These are phyloP conservation scores for Lactarius sp. DNA, from an alignment of 768 basidiomycete genomes.

Conservation along the genomic window DNA sequence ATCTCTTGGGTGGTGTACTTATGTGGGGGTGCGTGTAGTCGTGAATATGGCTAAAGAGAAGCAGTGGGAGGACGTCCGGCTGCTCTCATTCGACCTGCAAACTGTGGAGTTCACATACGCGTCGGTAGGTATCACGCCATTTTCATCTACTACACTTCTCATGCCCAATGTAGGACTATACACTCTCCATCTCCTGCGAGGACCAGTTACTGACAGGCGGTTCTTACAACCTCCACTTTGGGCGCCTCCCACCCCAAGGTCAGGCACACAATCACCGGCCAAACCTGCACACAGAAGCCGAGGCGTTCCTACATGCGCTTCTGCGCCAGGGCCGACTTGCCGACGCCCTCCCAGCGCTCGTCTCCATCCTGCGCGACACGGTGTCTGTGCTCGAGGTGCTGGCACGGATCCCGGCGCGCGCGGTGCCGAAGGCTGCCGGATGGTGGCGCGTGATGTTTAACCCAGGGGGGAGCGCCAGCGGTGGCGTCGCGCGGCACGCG, in stretches of 20 bases:
- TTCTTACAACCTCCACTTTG: conserved; percentile 70
- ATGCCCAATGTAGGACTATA: conserved; percentile 50
- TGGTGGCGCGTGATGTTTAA: conserved; percentile 70
- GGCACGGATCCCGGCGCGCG: conserved; percentile 44
- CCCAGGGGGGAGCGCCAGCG: not conserved
- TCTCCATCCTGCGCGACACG: conserved; percentile 67
- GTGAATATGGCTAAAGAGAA: conserved; percentile 75
- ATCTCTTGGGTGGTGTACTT: not conserved
- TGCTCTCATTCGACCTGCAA: conserved; percentile 87
- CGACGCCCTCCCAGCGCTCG: conserved; percentile 59
- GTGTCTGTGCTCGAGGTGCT: conserved; percentile 72
- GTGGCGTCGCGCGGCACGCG: conserved; percentile 49
- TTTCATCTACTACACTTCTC: not conserved
- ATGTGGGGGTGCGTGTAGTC: conserved; percentile 41
- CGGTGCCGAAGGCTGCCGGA: conserved; percentile 66
- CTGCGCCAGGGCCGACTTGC: conserved; percentile 65
- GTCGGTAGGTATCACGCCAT: conserved; percentile 36
- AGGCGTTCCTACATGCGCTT: conserved; percentile 66
- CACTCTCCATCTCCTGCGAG: conserved; percentile 72
- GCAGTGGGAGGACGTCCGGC: conserved; percentile 68
- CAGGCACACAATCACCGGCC: conserved; percentile 33
- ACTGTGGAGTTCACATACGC: conserved; percentile 89
- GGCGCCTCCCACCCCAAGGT: conserved; percentile 35
- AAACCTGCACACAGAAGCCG: conserved; percentile 78
- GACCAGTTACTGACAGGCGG: conserved; percentile 64